These are phyloP conservation scores for Euphorbia lathyris DNA, from an alignment of 345 rosid species.

Conservation along the genomic window DNA sequence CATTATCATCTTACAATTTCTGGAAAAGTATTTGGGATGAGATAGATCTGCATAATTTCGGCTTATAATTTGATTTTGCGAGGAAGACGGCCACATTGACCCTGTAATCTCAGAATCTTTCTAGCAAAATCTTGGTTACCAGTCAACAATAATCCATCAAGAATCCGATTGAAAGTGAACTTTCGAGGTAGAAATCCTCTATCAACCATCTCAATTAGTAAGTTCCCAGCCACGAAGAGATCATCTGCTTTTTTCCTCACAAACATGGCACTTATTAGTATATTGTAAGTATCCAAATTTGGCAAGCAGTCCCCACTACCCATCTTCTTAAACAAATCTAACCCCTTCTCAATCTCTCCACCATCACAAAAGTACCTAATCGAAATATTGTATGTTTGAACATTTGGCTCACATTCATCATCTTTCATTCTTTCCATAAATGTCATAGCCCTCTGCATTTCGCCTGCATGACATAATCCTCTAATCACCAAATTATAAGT, in stretches of 20 bases:
- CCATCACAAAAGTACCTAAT: conserved; percentile 64
- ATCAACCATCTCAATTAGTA: conserved; percentile 87
- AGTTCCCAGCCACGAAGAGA: conserved; percentile 71
- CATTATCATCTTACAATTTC: too few relatives aligned
- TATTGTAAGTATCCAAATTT: conserved; percentile 78
- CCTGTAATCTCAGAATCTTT: conserved; percentile 70
- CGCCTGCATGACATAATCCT: conserved; percentile 75
- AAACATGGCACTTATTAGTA: conserved; percentile 83
- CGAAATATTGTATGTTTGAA: conserved; percentile 73
- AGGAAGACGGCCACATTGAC: conserved; percentile 54
- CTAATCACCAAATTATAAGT: conserved; percentile 75
- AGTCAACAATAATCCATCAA: conserved; percentile 77
- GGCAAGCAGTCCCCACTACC: conserved; percentile 63
- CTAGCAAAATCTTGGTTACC: conserved; percentile 77
- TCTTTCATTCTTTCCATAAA: conserved; percentile 62
- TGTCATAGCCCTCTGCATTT: conserved; percentile 55
- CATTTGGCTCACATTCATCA: conserved; percentile 65
- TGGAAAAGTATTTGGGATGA: not conserved
- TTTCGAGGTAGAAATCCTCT: conserved; percentile 82
- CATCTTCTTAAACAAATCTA: conserved; percentile 71
- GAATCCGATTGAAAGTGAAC: conserved; percentile 67
- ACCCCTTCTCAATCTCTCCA: conserved; percentile 65
- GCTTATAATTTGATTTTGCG: conserved; percentile 23
- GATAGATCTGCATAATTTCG: not conserved
- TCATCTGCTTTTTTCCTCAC: conserved; percentile 74